Conservation (phyloP, 768 basidiomycete species). For the Sarcomyxa edulis region DNA sequence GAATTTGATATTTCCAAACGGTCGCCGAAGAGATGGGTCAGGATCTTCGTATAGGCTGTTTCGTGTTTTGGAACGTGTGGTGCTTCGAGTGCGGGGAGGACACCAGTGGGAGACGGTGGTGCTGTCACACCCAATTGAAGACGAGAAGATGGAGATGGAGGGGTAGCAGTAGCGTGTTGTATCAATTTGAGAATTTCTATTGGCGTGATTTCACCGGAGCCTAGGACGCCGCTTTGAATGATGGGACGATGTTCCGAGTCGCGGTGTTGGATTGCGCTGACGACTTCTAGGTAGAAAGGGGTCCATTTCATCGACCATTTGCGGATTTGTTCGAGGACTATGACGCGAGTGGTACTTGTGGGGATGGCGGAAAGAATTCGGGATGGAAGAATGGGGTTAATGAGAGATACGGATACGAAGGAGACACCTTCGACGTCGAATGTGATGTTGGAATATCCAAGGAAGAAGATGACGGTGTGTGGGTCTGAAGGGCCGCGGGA, state of each 20-base stretch:
- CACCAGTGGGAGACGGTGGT: slow-evolving; percentile 15
- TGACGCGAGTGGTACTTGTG: slow-evolving; percentile 53
- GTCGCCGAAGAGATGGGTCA: slow-evolving; percentile 72
- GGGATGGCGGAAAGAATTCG: slow-evolving; percentile 58
- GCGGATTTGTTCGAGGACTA: slow-evolving; percentile 79
- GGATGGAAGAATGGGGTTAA: slow-evolving; percentile 65
- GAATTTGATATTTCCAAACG: slow-evolving; percentile 84
- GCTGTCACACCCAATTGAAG: slow-evolving; percentile 43
- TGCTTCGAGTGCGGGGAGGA: slow-evolving; percentile 17
- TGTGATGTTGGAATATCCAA: slow-evolving; percentile 47
- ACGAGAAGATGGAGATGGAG: slow-evolving; percentile 29
- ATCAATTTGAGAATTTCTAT: slow-evolving; percentile 51
- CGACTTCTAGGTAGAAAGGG: slow-evolving; percentile 79
- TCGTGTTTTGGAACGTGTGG: slow-evolving; percentile 89
- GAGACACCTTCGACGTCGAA: slow-evolving; percentile 50
- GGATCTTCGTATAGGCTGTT: slow-evolving; percentile 84
- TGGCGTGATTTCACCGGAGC: slow-evolving; percentile 31
- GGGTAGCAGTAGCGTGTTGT: slow-evolving; percentile 28
- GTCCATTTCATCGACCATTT: slow-evolving; percentile 83
- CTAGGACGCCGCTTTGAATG: slow-evolving; percentile 62
- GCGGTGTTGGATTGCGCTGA: slow-evolving; percentile 63
- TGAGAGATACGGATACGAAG: slow-evolving; percentile 60
- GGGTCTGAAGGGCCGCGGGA: slow-evolving; percentile 50
- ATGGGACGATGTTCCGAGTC: slow-evolving; percentile 41
- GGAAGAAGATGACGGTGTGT: slow-evolving; percentile 63